phyloP scores from a whole-genome alignment of 345 rosid species.

The Chamaenerion angustifolium region DNA sequence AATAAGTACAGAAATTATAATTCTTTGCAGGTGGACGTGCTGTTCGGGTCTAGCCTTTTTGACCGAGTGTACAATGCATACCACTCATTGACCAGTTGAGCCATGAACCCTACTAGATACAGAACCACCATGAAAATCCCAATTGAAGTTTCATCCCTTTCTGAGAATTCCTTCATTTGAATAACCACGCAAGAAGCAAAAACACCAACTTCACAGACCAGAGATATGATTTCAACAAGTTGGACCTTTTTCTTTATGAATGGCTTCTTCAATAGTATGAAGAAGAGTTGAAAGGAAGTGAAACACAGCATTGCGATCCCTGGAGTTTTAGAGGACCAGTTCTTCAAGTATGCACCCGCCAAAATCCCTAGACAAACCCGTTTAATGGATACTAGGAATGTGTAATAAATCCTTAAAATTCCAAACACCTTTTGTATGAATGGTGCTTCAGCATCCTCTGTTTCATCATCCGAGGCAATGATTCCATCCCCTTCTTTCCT shows the following conservation, averaged over 20 bases:
- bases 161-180: conserved; percentile 24
- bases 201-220: conserved; percentile 45
- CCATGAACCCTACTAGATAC: conserved; percentile 53
- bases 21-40: conserved; percentile 63
- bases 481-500: conserved; percentile 40
- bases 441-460: conserved; percentile 91
- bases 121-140: conserved; percentile 56
- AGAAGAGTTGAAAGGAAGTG: conserved; percentile 76
- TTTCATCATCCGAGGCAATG: conserved; percentile 87
- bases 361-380: conserved; percentile 49
- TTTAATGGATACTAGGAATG: conserved; percentile 45
- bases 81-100: conserved; percentile 54
- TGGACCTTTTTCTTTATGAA: conserved; percentile 87
- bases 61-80: conserved; percentile 57
- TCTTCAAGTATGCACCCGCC: conserved; percentile 46
- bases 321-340: conserved; percentile 38
- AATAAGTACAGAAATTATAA: conserved; percentile 2
- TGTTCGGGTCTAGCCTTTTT: conserved; percentile 36
- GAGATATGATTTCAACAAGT: conserved; percentile 62
- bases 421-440: conserved; percentile 83
- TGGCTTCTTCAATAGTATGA: conserved; percentile 77
- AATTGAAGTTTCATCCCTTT: conserved; percentile 23
- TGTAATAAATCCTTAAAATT: conserved; percentile 85
- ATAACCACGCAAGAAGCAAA: conserved; percentile 43
- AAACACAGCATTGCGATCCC: conserved; percentile 37